Evolutionary conservation across 768 basidiomycete species (phyloP).

Genomic region (Suillus discolor): DNA sequence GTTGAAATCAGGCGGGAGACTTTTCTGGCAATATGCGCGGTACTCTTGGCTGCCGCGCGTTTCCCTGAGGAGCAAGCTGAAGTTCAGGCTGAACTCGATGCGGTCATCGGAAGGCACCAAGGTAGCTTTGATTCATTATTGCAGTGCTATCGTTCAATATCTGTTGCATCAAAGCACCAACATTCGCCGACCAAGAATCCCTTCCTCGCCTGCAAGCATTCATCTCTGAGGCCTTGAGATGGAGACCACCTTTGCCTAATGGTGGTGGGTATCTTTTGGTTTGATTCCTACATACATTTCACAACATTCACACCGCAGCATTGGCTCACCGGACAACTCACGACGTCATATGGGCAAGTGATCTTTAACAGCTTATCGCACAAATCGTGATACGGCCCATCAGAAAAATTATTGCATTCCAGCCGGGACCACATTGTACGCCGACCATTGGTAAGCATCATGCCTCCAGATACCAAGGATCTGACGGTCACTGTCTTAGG

Average conservation of each 20-base stretch:
- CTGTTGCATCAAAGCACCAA: too few relatives aligned
- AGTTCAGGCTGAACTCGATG: too few relatives aligned
- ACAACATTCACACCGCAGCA: constrained; percentile 29
- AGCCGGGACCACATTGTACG: constrained; percentile 37
- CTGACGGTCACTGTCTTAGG: constrained; percentile 16
- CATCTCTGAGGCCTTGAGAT: too few relatives aligned
- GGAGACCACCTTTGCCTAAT: not conserved
- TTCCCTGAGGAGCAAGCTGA: too few relatives aligned
- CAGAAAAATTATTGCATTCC: constrained; percentile 43
- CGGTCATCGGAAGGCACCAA: too few relatives aligned
- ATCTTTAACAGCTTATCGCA: not conserved
- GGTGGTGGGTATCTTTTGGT: constrained; percentile 27
- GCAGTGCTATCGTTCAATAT: too few relatives aligned
- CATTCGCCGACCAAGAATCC: too few relatives aligned
- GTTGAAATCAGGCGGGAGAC: too few relatives aligned
- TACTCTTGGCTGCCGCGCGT: too few relatives aligned
- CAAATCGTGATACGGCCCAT: not conserved
- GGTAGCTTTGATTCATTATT: too few relatives aligned
- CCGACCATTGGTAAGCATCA: constrained; percentile 38
- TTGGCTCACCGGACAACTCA: constrained; percentile 62
- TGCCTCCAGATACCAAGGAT: not conserved
- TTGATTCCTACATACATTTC: not conserved
- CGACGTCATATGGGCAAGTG: constrained; percentile 57
- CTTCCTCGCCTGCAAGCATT: too few relatives aligned
- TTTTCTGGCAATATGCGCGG: too few relatives aligned